Evolutionary conservation across 2,329 filamentous ascomycete genomes (phyloP).

Genomic region (Fusarium temperatum): DNA sequence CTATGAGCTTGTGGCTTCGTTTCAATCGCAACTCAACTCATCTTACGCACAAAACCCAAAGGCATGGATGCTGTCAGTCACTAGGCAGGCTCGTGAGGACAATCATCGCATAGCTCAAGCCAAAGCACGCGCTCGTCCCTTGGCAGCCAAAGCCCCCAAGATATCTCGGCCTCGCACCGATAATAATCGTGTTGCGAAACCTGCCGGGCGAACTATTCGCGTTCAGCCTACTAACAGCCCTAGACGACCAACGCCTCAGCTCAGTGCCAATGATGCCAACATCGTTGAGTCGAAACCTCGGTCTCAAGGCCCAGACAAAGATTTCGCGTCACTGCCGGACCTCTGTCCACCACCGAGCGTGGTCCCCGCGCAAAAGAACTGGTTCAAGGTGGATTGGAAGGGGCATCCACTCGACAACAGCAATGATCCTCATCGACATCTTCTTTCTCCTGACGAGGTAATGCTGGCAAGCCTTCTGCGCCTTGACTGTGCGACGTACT

Average conservation of each 20-base stretch:
- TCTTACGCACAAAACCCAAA: constrained; percentile 54
- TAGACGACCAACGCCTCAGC: constrained; percentile 44
- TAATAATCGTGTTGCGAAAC: constrained; percentile 51
- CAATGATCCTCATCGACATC: constrained; percentile 72
- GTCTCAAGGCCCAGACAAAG: constrained; percentile 74
- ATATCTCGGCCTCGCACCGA: constrained; percentile 45
- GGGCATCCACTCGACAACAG: constrained; percentile 79
- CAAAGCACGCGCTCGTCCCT: constrained; percentile 51
- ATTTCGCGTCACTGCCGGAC: constrained; percentile 76
- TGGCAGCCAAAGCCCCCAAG: constrained; percentile 52
- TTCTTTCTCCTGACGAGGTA: constrained; percentile 83
- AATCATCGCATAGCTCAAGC: constrained; percentile 51
- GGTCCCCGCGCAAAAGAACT: constrained; percentile 72
- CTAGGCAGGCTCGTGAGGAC: constrained; percentile 58
- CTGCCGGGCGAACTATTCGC: constrained; percentile 50
- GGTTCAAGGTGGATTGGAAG: constrained; percentile 88
- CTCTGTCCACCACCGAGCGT: constrained; percentile 75
- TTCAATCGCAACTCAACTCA: constrained; percentile 62
- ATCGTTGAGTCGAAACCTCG: constrained; percentile 62
- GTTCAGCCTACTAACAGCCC: constrained; percentile 37
- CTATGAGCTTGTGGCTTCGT: constrained; percentile 62
- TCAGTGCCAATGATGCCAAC: constrained; percentile 58
- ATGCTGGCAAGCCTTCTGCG: constrained; percentile 80
- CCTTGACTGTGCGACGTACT: constrained; percentile 86
- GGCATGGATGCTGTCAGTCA: constrained; percentile 61